Base-by-base conservation (phyloP, 805 yeast genomes). In the Metschnikowia bowlesiae region DNA sequence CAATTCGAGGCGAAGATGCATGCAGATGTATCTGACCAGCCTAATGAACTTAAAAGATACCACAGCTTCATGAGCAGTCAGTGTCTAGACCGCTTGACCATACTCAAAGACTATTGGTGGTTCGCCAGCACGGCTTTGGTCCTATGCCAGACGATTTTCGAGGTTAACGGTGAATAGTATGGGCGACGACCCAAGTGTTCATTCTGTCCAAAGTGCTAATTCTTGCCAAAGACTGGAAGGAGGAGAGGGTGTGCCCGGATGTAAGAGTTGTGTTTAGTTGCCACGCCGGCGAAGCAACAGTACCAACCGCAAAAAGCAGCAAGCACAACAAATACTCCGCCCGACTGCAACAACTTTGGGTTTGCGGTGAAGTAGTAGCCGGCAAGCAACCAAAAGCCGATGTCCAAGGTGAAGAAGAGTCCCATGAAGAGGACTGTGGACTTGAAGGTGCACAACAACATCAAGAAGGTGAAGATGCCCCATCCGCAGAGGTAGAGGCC, bases 401-500 rank as follows among this genome's bases (percentile, higher is more conserved):
- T 43, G 60, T 77, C 81, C 51, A 84, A 69, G 52, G 79, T 69
- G 34, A 75, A 64, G 61, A 84, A 79, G 43, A 84, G 67, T n/a
- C 72, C 59, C 60, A 80, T 78, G 65, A 84, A 75, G 8, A 74
- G 62, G 45, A 73, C 56, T 1, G 83, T 78, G 2, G 83, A 73
- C 59, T 77, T 79, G 60, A 74, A 67, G 2, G 87, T 79, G 56
- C 80, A 78, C 52, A 81, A 59, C 60, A 80, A 64, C 65, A 83
- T 73, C 67, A 83, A 67, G 56, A 80, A 81, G 11, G 87, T 76
- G 70, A 83, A 83, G 10, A 84, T 78, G 5, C 79, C 73, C 87
- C 87, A 83, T 8, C 85, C 87, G 2, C 81, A 62, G 29, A 82
- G 61, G 63, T 72, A 82, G 57, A 83, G 78, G 1, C 87, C 89